Conservation (phyloP, 129 eudicot species). For the Cynara cardunculus region DNA sequence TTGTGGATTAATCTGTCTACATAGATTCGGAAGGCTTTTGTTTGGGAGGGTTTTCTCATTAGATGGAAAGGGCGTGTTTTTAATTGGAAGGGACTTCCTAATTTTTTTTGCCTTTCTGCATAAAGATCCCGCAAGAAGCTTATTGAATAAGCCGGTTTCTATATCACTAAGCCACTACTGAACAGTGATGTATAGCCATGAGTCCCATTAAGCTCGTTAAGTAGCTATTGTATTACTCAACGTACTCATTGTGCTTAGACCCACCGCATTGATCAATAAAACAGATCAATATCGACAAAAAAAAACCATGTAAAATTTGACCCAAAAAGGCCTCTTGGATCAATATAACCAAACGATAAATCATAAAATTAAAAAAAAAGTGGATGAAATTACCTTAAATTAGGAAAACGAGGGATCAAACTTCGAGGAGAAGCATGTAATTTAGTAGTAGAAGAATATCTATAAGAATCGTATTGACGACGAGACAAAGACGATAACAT, state of each 20-base stretch:
- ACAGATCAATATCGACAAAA: not conserved
- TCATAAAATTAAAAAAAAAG: not conserved
- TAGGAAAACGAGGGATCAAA: slow-evolving; percentile 10
- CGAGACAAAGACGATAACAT: slow-evolving; percentile 23
- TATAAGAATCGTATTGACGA: not conserved
- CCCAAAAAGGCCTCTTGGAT: not conserved
- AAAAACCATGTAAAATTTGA: not conserved
- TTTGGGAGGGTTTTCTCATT: too few relatives aligned
- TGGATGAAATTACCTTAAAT: slow-evolving; percentile 35
- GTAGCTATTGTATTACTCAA: not conserved
- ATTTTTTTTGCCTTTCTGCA: too few relatives aligned
- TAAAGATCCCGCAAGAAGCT: too few relatives aligned
- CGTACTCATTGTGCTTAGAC: not conserved
- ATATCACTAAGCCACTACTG: not conserved
- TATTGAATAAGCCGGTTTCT: not conserved
- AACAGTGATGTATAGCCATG: too few relatives aligned
- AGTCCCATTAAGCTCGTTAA: not conserved
- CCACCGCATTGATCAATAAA: not conserved
- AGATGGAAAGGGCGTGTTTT: too few relatives aligned
- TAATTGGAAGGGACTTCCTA: too few relatives aligned
- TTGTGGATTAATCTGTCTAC: too few relatives aligned
- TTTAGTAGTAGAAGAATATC: not conserved
- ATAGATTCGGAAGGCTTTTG: not conserved
- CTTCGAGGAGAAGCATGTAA: not conserved
- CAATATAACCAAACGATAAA: not conserved